A percentile compares a stretch with the other conserved stretches of the same genome.
Conservation (phyloP, 2,329 filamentous ascomycete species). For the Trichoderma brevicompactum region DNA sequence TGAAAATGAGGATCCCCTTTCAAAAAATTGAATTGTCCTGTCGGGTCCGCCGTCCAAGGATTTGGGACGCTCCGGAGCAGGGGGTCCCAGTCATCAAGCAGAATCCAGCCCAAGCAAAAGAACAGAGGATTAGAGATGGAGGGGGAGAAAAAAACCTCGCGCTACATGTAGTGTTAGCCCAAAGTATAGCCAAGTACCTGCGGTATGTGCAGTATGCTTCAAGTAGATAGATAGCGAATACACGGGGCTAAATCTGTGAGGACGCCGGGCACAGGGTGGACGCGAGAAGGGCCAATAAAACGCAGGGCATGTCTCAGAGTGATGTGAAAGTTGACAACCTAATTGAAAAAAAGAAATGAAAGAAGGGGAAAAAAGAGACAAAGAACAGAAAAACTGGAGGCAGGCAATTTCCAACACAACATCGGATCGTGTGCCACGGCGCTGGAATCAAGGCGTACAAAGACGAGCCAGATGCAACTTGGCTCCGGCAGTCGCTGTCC, state of each 20-base stretch:
- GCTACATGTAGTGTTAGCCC: neutral
- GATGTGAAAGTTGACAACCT: neutral
- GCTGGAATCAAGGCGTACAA: constrained; percentile 4
- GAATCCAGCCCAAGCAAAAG: neutral
- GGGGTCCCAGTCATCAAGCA: constrained; percentile 4
- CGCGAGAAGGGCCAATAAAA: neutral
- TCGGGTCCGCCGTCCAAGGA: constrained; percentile 26
- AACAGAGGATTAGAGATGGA: neutral
- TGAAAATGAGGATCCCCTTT: constrained; percentile 19
- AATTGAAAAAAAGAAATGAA: neutral
- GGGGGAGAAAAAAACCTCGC: neutral
- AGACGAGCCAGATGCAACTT: neutral
- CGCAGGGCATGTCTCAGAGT: constrained; percentile 7
- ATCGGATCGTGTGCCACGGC: neutral
- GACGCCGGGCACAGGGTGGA: neutral
- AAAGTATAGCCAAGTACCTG: too few relatives aligned
- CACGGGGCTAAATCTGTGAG: neutral
- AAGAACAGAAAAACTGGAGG: neutral
- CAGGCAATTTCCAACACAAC: neutral
- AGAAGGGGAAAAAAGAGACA: neutral
- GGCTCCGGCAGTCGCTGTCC: neutral
- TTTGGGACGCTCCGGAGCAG: constrained; percentile 11
- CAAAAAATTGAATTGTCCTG: constrained; percentile 16
- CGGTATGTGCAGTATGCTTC: neutral
- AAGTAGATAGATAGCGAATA: neutral